Percentiles rank a stretch among this genome's conserved stretches.
Evolutionary conservation across 169 alveolate species (phyloP).

Genomic region (Eimeria sp.): DNA sequence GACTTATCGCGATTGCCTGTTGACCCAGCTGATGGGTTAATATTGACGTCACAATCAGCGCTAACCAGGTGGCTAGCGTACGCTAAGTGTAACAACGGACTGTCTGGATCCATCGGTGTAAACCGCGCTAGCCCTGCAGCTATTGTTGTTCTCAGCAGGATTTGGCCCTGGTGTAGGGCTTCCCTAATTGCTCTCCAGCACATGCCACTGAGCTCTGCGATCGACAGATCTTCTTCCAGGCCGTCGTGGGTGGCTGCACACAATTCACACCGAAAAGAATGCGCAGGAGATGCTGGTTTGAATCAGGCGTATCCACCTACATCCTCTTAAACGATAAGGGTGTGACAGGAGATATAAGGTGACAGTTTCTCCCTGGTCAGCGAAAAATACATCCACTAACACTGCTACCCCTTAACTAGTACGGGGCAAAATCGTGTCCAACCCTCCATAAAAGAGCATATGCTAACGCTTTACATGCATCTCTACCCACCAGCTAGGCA

Average conservation of each 20-base stretch:
- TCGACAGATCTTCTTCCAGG: constrained; percentile 15
- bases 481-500: background rate
- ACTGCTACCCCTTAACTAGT: background rate
- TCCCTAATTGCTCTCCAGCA: constrained; percentile 60
- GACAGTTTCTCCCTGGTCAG: background rate
- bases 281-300: background rate
- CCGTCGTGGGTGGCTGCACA: constrained; percentile 1
- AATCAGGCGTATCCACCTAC: background rate
- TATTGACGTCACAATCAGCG: background rate
- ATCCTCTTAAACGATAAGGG: background rate
- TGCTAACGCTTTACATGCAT: background rate
- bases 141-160: background rate
- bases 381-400: background rate
- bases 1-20: background rate
- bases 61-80: constrained; percentile 52
- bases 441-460: background rate
- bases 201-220: constrained; percentile 38
- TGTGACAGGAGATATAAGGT: background rate
- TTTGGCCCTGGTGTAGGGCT: constrained; percentile 9
- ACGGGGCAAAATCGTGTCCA: background rate
- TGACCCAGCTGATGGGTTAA: background rate
- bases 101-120: constrained; percentile 48
- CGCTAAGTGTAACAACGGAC: constrained; percentile 34
- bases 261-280: background rate
- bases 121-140: constrained; percentile 36